Percentiles rank a stretch among this genome's conserved stretches.
These are phyloP conservation scores for Hypoxylon fragiforme DNA, from an alignment of 495 filamentous ascomycete species.

Conservation along the genomic window DNA sequence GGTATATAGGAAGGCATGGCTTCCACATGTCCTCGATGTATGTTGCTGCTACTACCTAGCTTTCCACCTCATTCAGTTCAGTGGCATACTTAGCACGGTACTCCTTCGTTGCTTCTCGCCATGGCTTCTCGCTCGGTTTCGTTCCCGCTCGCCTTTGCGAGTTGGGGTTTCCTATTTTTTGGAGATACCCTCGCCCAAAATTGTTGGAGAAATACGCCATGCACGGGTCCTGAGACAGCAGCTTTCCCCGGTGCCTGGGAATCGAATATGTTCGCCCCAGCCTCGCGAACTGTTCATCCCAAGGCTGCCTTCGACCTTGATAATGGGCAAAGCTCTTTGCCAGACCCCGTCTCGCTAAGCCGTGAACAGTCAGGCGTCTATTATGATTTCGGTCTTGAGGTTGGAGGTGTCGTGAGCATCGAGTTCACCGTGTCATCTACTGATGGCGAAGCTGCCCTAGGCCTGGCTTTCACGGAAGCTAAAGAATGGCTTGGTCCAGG, in stretches of 20 bases:
- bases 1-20: too few relatives aligned
- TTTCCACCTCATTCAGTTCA: not conserved
- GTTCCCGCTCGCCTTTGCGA: not conserved
- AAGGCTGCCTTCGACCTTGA: constrained; percentile 47
- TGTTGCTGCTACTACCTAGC: too few relatives aligned
- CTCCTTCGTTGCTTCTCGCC: constrained; percentile 4
- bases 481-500: constrained; percentile 64
- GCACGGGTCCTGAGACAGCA: constrained; percentile 52
- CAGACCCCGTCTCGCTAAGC: constrained; percentile 39
- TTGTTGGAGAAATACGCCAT: constrained; percentile 63
- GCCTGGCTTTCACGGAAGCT: constrained; percentile 65
- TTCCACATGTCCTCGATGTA: too few relatives aligned
- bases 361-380: constrained; percentile 54
- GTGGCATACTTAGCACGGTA: not conserved
- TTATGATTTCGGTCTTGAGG: constrained; percentile 62
- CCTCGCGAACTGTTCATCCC: constrained; percentile 57
- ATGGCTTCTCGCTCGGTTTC: constrained; percentile 17
- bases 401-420: constrained; percentile 59
- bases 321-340: constrained; percentile 35
- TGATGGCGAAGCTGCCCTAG: constrained; percentile 52
- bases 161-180: constrained; percentile 6
- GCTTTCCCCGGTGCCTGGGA: constrained; percentile 67
- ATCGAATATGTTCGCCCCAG: constrained; percentile 61
- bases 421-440: constrained; percentile 44
- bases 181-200: constrained; percentile 32